phyloP scores from a whole-genome alignment of 2,329 filamentous ascomycete genomes.

The Triangularia setosa region DNA sequence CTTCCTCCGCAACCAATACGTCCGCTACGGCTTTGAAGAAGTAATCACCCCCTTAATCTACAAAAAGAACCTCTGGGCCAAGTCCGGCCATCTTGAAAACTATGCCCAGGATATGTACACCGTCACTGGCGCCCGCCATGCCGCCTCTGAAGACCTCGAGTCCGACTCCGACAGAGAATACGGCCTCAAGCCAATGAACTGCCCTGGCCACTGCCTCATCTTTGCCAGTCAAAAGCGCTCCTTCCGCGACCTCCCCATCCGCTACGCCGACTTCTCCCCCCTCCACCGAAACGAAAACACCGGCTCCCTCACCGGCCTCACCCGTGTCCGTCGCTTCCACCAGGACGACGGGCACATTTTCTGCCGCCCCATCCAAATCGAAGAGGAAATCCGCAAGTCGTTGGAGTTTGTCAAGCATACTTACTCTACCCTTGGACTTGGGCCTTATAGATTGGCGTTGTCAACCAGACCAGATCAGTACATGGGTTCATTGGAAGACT shows the following conservation, averaged over 20 bases:
- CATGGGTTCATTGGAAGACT: slow-evolving; percentile 69
- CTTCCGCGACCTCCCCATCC: slow-evolving; percentile 76
- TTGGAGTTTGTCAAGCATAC: slow-evolving; percentile 70
- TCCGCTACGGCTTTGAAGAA: slow-evolving; percentile 80
- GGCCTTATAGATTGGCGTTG: slow-evolving; percentile 69
- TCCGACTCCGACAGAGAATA: slow-evolving; percentile 69
- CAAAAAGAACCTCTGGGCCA: slow-evolving; percentile 82
- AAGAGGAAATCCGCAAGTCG: slow-evolving; percentile 68
- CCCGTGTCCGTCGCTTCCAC: slow-evolving; percentile 80
- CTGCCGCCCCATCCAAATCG: slow-evolving; percentile 72
- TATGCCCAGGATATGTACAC: slow-evolving; percentile 92
- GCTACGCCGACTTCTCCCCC: slow-evolving; percentile 83
- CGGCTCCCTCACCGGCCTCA: slow-evolving; percentile 75
- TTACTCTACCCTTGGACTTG: slow-evolving; percentile 66
- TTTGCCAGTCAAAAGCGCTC: slow-evolving; percentile 71
- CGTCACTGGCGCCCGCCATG: slow-evolving; percentile 51
- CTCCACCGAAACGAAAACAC: slow-evolving; percentile 85
- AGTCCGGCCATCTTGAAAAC: slow-evolving; percentile 82
- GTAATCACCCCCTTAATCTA: slow-evolving; percentile 89
- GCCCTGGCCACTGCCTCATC: slow-evolving; percentile 81
- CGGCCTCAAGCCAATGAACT: slow-evolving; percentile 90
- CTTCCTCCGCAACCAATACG: slow-evolving; percentile 80
- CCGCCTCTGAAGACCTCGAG: slow-evolving; percentile 37
- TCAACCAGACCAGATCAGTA: slow-evolving; percentile 78
- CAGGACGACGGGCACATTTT: slow-evolving; percentile 93